A percentile compares a stretch with the other conserved stretches of the same genome.
Conservation (phyloP, 805 yeast species). For the Teunomyces barrocoloradensis region DNA sequence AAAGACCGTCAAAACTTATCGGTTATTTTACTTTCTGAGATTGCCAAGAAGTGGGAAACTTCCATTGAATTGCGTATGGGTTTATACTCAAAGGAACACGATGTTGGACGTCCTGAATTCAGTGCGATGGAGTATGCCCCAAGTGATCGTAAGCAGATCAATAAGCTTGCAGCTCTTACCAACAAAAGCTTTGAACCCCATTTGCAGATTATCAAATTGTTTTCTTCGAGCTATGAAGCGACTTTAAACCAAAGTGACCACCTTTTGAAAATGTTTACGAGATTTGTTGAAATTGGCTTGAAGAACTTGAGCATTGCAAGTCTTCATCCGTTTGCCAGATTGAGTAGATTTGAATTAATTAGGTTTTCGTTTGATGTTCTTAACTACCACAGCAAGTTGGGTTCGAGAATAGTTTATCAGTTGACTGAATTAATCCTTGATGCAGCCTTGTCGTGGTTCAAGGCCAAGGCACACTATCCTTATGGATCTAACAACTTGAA, state of each 20-base stretch:
- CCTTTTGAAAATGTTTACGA: constrained; percentile 64
- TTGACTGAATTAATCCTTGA: constrained; percentile 56
- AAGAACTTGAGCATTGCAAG: constrained; percentile 56
- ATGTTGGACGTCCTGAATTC: constrained; percentile 58
- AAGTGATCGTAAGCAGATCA: constrained; percentile 60
- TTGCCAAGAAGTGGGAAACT: constrained; percentile 65
- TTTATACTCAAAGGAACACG: constrained; percentile 56
- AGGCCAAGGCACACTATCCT: constrained; percentile 61
- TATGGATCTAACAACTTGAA: constrained; percentile 79
- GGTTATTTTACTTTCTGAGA: constrained; percentile 61
- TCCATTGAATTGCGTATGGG: constrained; percentile 63
- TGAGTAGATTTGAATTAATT: constrained; percentile 70
- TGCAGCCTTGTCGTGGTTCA: constrained; percentile 80
- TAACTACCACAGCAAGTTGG: constrained; percentile 50
- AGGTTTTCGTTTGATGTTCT: constrained; percentile 65
- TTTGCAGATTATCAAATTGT: constrained; percentile 59
- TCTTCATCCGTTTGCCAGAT: constrained; percentile 77
- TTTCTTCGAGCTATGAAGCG: constrained; percentile 78
- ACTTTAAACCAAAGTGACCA: constrained; percentile 69
- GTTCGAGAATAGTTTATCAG: constrained; percentile 41
- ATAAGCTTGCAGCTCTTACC: constrained; percentile 49
- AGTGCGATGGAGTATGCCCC: constrained; percentile 87
- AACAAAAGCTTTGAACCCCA: constrained; percentile 63
- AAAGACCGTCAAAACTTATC: constrained; percentile 62
- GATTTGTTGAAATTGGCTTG: constrained; percentile 57